Evolutionary conservation across 2,329 filamentous ascomycete genomes (phyloP).

Genomic region (Pseudogymnoascus sp.): DNA sequence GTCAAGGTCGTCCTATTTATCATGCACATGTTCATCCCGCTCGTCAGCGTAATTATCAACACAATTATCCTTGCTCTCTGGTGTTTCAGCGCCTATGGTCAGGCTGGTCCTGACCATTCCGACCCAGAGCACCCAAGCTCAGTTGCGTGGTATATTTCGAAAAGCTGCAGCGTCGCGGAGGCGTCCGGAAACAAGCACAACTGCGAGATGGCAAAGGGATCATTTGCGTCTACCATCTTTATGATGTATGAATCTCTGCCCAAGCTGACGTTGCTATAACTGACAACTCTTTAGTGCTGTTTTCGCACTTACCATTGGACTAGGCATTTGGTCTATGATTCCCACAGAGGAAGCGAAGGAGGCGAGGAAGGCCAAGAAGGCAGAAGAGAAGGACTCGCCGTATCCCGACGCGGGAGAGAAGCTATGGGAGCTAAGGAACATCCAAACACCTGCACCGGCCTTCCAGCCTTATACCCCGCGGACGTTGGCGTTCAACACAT

Average conservation of each 20-base stretch:
- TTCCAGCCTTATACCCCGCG: slow-evolving; percentile 52
- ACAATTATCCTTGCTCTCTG: slow-evolving; percentile 52
- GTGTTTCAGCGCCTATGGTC: slow-evolving; percentile 57
- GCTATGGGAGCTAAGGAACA: slow-evolving; percentile 51
- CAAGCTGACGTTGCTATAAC: slow-evolving; percentile 11
- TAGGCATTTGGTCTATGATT: slow-evolving; percentile 47
- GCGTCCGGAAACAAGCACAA: slow-evolving; percentile 45
- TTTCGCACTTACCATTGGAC: slow-evolving; percentile 49
- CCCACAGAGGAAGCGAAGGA: slow-evolving; percentile 29
- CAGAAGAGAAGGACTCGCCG: slow-evolving; percentile 30
- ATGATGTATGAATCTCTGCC: slow-evolving; percentile 52
- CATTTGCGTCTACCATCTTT: slow-evolving; percentile 54
- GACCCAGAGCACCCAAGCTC: slow-evolving; percentile 54
- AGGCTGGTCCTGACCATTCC: slow-evolving; percentile 64
- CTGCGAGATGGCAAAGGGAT: slow-evolving; percentile 60
- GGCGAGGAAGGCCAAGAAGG: slow-evolving; percentile 28
- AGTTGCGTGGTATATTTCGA: slow-evolving; percentile 66
- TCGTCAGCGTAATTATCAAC: slow-evolving; percentile 53
- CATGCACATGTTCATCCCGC: slow-evolving; percentile 62
- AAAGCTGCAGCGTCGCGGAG: slow-evolving; percentile 55
- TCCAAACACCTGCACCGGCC: slow-evolving; percentile 32
- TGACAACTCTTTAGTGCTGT: slow-evolving; percentile 38
- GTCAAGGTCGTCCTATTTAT: slow-evolving; percentile 61
- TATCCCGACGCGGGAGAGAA: slow-evolving; percentile 35
- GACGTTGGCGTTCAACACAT: slow-evolving; percentile 58